Evolutionary conservation across 257 asterid genomes (phyloP), one percentile per base, ranked within the genome.

Genomic region (Rhazya stricta): DNA sequence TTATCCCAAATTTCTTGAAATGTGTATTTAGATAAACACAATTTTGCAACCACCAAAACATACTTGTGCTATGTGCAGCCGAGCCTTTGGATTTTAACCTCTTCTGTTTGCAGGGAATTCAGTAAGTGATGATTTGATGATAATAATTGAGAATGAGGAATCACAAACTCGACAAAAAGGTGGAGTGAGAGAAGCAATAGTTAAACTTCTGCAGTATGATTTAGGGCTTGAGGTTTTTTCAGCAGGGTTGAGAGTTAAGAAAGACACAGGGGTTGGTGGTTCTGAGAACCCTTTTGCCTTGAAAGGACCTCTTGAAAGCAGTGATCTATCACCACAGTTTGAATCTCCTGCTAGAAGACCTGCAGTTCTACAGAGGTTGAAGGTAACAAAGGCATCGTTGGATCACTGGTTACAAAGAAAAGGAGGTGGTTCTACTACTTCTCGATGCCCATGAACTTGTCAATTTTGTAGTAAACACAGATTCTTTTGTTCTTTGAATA

Each of bases 331-430:
- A 69, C 73, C 76, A 63, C 63, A 84, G 60, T 69, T 79, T 62
- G 79, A 76, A 65, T 83, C 90, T 81, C 83, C 89, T 57, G 79
- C 96, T 13, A 85, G 98, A 82, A 90, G 96, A 75, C 98, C 98
- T 57, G 74, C 81, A 69, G 77, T 82, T 81, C 81, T 89, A 50
- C 96, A 79, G 53, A 87, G 92, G 81, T 78, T 94, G 77, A 88
- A 81, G 83, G 87, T 91, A 41, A 81, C 90, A 9, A 85, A 82
- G 79, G 83, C 86, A 79, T 94, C 97, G 23, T 77, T 91, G 82
- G 76, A 79, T 74, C 85, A 60, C 58, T 93, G 98, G 98, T 76
- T 93, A 81, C 89, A 60, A 77, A 88, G 87, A 67, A 85, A 72
- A 80, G 57, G 56, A 53, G 78, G 67, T 32, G 79, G 76, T 54